Evolutionary conservation across 441 rosid genomes (phyloP).

Genomic region (Pelargonium fulgidum): DNA sequence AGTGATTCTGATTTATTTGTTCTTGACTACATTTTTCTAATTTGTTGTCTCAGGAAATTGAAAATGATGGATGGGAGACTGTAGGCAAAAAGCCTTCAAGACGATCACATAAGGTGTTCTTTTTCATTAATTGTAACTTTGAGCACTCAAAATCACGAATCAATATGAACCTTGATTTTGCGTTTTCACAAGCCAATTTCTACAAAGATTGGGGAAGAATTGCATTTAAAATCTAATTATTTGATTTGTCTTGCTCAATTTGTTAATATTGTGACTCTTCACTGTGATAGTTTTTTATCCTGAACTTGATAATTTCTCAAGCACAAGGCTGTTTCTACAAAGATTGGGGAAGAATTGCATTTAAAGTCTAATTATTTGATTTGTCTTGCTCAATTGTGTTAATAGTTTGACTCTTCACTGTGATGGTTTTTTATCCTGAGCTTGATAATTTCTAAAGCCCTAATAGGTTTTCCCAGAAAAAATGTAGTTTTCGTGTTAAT

Average conservation of each 20-base stretch:
- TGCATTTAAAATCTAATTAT: no score
- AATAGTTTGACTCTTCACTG: neutral
- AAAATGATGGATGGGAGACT: slow-evolving; percentile 76
- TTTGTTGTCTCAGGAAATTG: slow-evolving; percentile 28
- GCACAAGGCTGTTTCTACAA: no score
- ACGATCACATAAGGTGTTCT: slow-evolving; percentile 51
- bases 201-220: no score
- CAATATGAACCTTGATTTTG: neutral
- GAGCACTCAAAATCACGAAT: neutral
- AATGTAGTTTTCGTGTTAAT: no score
- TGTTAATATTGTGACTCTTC: neutral
- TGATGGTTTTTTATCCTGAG: neutral
- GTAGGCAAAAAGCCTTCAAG: slow-evolving; percentile 57
- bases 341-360: no score
- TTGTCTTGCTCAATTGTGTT: neutral
- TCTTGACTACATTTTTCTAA: neutral
- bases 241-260: no score
- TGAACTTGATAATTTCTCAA: no score
- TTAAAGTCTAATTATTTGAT: no score
- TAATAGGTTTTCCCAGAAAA: no score
- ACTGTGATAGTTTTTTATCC: neutral
- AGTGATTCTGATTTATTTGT: neutral
- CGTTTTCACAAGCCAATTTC: neutral
- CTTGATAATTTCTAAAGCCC: no score
- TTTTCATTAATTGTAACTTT: neutral